Conservation (phyloP, 169 alveolate species). For the Cryptosporidium tyzzeri region DNA sequence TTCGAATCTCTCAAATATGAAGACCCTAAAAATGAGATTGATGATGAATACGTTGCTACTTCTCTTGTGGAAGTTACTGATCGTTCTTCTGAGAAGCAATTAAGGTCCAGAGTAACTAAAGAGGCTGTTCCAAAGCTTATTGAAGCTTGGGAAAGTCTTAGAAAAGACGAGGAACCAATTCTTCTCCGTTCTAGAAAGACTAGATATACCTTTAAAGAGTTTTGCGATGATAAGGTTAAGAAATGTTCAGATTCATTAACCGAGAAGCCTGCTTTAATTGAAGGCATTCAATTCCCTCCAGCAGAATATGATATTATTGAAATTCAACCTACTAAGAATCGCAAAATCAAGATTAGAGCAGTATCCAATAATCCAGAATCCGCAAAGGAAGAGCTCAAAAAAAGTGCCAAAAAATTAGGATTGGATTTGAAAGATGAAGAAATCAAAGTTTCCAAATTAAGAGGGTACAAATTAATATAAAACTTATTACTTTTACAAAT, state of each 20-base stretch:
- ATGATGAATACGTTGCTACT: conserved; percentile 20
- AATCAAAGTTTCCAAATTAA: neutral
- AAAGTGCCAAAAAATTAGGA: neutral
- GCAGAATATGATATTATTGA: neutral
- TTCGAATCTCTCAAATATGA: neutral
- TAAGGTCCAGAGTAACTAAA: conserved; percentile 6
- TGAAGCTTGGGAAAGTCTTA: conserved; percentile 14
- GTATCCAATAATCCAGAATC: neutral
- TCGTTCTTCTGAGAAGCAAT: neutral
- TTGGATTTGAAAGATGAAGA: neutral
- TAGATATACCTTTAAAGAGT: conserved; percentile 34
- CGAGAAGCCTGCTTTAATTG: neutral
- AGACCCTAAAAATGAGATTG: neutral
- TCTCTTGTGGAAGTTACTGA: neutral
- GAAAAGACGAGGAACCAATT: neutral
- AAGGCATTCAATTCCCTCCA: neutral
- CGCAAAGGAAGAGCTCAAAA: neutral
- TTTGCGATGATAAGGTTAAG: conserved; percentile 33
- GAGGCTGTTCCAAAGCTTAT: conserved; percentile 31
- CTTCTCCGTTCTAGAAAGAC: neutral
- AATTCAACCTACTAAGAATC: neutral
- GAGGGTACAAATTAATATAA: neutral
- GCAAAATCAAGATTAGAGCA: neutral
- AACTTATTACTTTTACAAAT: neutral
- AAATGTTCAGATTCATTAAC: neutral